Evolutionary conservation across 306 rosid species (phyloP).

Genomic region (Acacia acuminata): DNA sequence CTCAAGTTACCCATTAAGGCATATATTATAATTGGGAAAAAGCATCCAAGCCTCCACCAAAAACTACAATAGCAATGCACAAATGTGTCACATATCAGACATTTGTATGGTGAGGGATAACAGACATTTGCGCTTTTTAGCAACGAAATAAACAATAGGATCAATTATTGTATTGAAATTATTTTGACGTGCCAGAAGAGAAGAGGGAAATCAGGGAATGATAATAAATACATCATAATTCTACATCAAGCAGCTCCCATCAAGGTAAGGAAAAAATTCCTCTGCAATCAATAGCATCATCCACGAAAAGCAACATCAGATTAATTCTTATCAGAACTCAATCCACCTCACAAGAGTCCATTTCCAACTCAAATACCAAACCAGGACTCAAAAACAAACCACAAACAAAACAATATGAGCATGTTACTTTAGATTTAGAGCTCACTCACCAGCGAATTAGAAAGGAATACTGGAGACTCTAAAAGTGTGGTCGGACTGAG

Average conservation of each 20-base stretch:
- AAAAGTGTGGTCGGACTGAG: slow-evolving; percentile 94
- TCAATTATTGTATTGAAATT: neutral
- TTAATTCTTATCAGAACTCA: neutral
- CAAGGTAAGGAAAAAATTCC: neutral
- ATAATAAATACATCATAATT: slow-evolving; percentile 4
- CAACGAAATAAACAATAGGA: slow-evolving; percentile 1
- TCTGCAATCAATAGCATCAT: neutral
- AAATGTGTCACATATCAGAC: slow-evolving; percentile 5
- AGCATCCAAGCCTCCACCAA: neutral
- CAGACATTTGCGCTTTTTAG: neutral
- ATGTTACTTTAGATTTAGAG: slow-evolving; percentile 2
- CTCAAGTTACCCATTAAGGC: neutral
- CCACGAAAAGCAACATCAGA: neutral
- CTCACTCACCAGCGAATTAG: slow-evolving; percentile 85
- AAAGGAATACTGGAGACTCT: slow-evolving; percentile 92
- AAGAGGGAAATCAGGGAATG: neutral
- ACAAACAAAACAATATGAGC: neutral
- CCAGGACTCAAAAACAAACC: slow-evolving; percentile 1
- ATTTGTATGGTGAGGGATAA: slow-evolving; percentile 2
- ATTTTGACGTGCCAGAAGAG: neutral
- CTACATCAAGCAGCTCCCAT: slow-evolving; percentile 20
- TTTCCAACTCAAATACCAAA: neutral
- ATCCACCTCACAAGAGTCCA: neutral
- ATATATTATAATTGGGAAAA: slow-evolving; percentile 8
- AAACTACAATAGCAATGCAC: neutral